phyloP scores from a whole-genome alignment of 306 rosid species.

The Cucurbita argyrosperma region DNA sequence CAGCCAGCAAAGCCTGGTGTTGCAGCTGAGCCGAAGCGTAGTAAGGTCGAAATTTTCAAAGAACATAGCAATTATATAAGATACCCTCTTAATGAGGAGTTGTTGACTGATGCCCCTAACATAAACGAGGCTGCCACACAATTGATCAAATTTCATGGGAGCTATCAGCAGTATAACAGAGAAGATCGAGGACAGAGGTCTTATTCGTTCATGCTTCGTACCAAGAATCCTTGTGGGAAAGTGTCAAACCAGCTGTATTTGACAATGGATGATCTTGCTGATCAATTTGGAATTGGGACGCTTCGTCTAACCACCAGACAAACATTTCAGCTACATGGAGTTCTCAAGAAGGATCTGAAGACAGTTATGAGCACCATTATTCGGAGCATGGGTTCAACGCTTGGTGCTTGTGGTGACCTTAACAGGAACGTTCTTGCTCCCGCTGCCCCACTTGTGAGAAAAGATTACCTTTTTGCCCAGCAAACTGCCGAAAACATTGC shows the following conservation, averaged over 20 bases:
- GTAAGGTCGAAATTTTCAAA: slow-evolving; percentile 89
- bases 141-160: slow-evolving; percentile 89
- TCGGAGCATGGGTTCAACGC: slow-evolving; percentile 74
- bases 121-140: slow-evolving; percentile 83
- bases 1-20: slow-evolving; percentile 55
- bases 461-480: slow-evolving; percentile 88
- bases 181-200: slow-evolving; percentile 75
- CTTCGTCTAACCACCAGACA: slow-evolving; percentile 94
- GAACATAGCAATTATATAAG: slow-evolving; percentile 89
- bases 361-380: slow-evolving; percentile 75
- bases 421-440: slow-evolving; percentile 98
- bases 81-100: slow-evolving; percentile 87
- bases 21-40: slow-evolving; percentile 53
- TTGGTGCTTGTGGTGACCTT: slow-evolving; percentile 96
- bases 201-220: slow-evolving; percentile 92
- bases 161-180: slow-evolving; percentile 87
- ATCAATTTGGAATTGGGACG: slow-evolving; percentile 94
- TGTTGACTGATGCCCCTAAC: slow-evolving; percentile 74
- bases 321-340: slow-evolving; percentile 95
- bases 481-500: slow-evolving; percentile 91
- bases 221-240: slow-evolving; percentile 91
- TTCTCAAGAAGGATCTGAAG: slow-evolving; percentile 81
- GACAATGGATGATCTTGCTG: slow-evolving; percentile 99
- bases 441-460: slow-evolving; percentile 65
- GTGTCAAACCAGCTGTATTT: slow-evolving; percentile 74